Base-by-base conservation (phyloP, 495 filamentous ascomycete species). In the Lepidopterella palustris region DNA sequence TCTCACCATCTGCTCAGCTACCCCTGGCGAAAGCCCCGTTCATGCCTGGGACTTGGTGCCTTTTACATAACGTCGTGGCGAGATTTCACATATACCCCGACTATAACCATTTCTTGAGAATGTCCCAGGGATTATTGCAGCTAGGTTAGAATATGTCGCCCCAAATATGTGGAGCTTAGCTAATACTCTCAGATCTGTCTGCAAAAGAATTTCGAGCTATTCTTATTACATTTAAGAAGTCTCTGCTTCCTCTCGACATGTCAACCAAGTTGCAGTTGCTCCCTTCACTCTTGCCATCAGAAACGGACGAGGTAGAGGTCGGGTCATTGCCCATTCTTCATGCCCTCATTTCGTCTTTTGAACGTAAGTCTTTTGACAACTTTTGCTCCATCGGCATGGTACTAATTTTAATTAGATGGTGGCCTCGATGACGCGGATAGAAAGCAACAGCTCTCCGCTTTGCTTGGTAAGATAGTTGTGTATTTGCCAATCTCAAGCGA, bases 391-490 rank as follows among this genome's bases (percentile, higher is more conserved):
- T 23, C 4, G 11, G 13, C 15, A 50, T 3, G 2, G 24, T 23
- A 21, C 15, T 50, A 21, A 50, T 21, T 20, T 49, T 6, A 11
- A 24, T 50, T n/a, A 50, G 60, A 57, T 11, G 23, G 29, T 5
- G 29, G 21, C 21, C 18, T 21, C 6, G 57, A 63, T 6, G 57
- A 61, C 28, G n/a, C n/a, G 2, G 60, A 63, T 52, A 35, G 39
- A 23, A 63, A 52, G 50, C 25, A 53, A 42, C 57, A 67, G 31
- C 60, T 56, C 6, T 57, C 62, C 10, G 27, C 53, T 9, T 23
- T 67, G 13, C 29, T 67, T 4, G 57, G 57, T 4, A 58, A 11
- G 25, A 25, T 63, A 23, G 63, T 52, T 24, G 21, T 11, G 2
- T 40, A 39, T 11, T 48, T 67, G 9, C 42, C 49, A 6, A 48